Evolutionary conservation across 129 eudicot genomes (phyloP).

Genomic region (Artemisia tridentata): DNA sequence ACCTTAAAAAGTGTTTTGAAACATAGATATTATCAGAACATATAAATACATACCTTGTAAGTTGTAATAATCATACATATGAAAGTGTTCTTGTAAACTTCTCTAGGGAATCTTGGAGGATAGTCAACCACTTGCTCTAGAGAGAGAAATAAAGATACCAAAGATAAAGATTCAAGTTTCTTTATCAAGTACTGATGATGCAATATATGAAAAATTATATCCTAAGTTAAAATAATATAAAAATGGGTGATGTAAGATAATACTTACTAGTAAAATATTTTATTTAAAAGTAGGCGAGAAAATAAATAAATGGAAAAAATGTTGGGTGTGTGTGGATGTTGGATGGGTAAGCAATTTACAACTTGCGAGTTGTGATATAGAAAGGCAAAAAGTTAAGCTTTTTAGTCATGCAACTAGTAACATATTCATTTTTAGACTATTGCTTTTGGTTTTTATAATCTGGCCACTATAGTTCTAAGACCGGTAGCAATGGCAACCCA

Average conservation of each 20-base stretch:
- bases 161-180: conserved; percentile 29
- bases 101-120: too few species aligned
- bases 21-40: background rate
- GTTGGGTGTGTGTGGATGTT: conserved; percentile 33
- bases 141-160: background rate
- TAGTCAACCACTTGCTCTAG: too few species aligned
- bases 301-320: conserved; percentile 15
- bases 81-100: too few species aligned
- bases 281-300: conserved; percentile 29
- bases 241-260: conserved; percentile 34
- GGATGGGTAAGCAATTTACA: conserved; percentile 33
- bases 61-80: too few species aligned
- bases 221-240: background rate
- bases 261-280: conserved; percentile 4
- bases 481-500: too few species aligned
- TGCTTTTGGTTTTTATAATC: too few species aligned
- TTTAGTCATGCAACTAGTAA: background rate
- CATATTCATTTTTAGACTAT: too few species aligned
- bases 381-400: conserved; percentile 2
- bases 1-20: conserved; percentile 15
- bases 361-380: background rate
- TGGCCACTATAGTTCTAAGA: too few species aligned
- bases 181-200: background rate
- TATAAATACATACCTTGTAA: too few species aligned
- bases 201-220: background rate